Base-by-base conservation (phyloP, 495 filamentous ascomycete genomes). In the Xylaria acuta region DNA sequence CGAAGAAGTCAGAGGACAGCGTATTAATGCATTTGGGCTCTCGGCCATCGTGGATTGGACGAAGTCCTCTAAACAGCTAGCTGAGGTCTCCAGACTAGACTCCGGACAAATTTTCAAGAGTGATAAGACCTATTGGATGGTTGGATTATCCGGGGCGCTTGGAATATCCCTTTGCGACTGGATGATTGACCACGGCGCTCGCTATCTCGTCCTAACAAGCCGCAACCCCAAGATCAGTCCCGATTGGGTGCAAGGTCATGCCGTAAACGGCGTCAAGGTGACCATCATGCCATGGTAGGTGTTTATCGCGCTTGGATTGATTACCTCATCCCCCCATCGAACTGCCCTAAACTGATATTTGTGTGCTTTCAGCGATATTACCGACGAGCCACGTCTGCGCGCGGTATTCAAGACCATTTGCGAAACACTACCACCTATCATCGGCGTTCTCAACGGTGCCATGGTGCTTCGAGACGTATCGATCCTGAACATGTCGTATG, bases 151-250 rank as follows among this genome's bases (percentile, higher is more conserved):
- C 5, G 79, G 82, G 9, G 75, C 76, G 5, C 74, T 87, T 3
- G 85, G 84, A 16, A 64, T 72, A 22, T 85, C 84, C 1, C 69
- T 87, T 0, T 82, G 80, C 56, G 73, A 82, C 14, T 87, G 82
- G 83, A 85, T 87, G 84, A 74, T 80, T 1, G 25, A 45, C 0
- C 77, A 82, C 36, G 85, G 85, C 2, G 84, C 83, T 6, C 62
- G 74, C 20, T 77, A 78, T 59, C 72, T 87, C n/a, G 78, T 77
- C 32, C 64, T 87, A 12, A 82, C 83, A 86, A n/a, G 82, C 63
- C 79, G 85, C 25, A 80, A 76, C 11, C 83, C 84, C 4, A 79
- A 81, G 30, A 73, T 85, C 16, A 74, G 83, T 40, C 51, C 74
- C 22, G 62, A 1, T n/a, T 85, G 82, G 81, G 62, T 83, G 14